Conservation (phyloP, 768 basidiomycete species). For the Leccinum imitatum region DNA sequence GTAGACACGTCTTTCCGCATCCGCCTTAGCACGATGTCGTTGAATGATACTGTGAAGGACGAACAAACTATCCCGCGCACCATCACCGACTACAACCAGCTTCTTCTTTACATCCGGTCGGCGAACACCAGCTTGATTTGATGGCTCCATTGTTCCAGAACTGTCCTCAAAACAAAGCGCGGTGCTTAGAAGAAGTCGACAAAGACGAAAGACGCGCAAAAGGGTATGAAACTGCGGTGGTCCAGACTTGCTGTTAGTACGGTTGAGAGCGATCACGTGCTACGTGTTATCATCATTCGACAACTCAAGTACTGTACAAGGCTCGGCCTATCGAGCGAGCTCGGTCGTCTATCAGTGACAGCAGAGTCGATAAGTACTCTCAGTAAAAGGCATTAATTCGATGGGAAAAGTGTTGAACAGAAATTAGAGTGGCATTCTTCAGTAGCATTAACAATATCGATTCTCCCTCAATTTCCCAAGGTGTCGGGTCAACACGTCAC, state of each 20-base stretch:
- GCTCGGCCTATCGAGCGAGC: not conserved
- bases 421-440: not conserved
- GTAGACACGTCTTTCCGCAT: constrained; percentile 91
- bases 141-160: constrained; percentile 26
- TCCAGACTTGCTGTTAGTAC: not conserved
- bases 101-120: constrained; percentile 84
- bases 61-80: constrained; percentile 45
- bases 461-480: not conserved
- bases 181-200: not conserved
- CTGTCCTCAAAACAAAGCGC: not conserved
- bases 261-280: constrained; percentile 19
- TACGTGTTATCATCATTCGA: not conserved
- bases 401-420: not conserved
- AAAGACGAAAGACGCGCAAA: constrained; percentile 7
- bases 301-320: no score
- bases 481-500: not conserved
- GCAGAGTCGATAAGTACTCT: not conserved
- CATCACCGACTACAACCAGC: constrained; percentile 86
- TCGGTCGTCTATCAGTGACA: not conserved
- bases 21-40: constrained; percentile 52
- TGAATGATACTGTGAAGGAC: constrained; percentile 28
- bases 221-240: not conserved
- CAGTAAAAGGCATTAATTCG: not conserved
- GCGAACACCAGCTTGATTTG: constrained; percentile 34
- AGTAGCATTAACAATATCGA: not conserved